A percentile compares a stretch with the other conserved stretches of the same genome.
Evolutionary conservation across 805 yeast genomes (phyloP).

Genomic region (Kurtzmaniella cleridarum): DNA sequence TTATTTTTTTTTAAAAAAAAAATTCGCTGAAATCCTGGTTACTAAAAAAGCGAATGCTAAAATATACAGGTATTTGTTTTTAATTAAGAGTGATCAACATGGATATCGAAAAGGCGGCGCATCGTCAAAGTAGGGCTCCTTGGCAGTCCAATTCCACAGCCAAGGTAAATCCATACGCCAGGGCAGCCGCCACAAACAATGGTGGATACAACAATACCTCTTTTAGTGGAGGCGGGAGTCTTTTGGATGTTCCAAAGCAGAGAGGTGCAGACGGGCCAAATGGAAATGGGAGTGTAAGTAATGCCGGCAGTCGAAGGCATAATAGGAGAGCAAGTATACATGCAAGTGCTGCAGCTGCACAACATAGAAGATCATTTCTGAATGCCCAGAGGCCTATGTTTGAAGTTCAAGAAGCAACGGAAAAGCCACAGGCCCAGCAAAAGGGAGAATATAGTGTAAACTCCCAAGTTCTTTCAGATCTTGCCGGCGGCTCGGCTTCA

Average conservation of each 20-base stretch:
- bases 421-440: slow-evolving; percentile 5
- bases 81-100: slow-evolving; percentile 9
- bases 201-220: slow-evolving; percentile 2
- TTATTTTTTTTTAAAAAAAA: too few relatives aligned
- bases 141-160: slow-evolving; percentile 24
- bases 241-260: slow-evolving; percentile 13
- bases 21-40: too few relatives aligned
- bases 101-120: slow-evolving; percentile 27
- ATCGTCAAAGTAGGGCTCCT: slow-evolving; percentile 40
- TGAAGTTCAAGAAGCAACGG: slow-evolving; percentile 4
- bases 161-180: slow-evolving; percentile 23
- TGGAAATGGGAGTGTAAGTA: slow-evolving; percentile 6
- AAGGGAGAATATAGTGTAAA: slow-evolving; percentile 8
- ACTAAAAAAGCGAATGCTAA: not conserved
- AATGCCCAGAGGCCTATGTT: slow-evolving; percentile 2
- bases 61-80: slow-evolving; percentile 1
- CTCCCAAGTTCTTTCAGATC: slow-evolving; percentile 24
- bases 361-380: slow-evolving; percentile 20
- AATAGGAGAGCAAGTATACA: slow-evolving; percentile 32
- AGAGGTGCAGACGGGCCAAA: slow-evolving; percentile 10
- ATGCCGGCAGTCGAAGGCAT: slow-evolving; percentile 12
- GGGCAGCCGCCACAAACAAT: slow-evolving; percentile 12
- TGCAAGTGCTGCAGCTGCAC: slow-evolving; percentile 32
- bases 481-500: slow-evolving; percentile 62
- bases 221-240: slow-evolving; percentile 3